Conservation (phyloP, 495 filamentous ascomycete genomes). For the Lasiosphaeria ovina region DNA sequence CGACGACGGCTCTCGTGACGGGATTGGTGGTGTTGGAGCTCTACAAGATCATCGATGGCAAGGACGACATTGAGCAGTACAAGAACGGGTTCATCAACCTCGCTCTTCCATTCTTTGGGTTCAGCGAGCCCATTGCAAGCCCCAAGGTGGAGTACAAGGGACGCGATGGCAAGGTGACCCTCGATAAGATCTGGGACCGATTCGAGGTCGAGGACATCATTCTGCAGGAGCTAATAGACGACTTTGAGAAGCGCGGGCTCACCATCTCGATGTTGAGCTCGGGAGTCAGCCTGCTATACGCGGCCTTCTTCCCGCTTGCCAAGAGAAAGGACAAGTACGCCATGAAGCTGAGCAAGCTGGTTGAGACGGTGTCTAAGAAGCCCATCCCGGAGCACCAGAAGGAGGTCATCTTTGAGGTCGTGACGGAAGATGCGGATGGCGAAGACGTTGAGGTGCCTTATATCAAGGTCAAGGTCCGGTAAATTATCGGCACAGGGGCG, state of each 20-base stretch:
- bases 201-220: conserved; percentile 90
- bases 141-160: conserved; percentile 87
- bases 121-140: conserved; percentile 91
- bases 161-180: conserved; percentile 69
- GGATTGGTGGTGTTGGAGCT: conserved; percentile 90
- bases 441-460: conserved; percentile 98
- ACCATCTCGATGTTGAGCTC: conserved; percentile 91
- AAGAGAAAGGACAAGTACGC: conserved; percentile 75
- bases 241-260: conserved; percentile 78
- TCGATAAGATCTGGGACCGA: conserved; percentile 97
- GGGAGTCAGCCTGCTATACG: conserved; percentile 93
- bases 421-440: conserved; percentile 81
- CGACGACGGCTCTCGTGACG: conserved; percentile 92
- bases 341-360: conserved; percentile 74
- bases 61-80: conserved; percentile 92
- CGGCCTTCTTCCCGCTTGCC: conserved; percentile 83
- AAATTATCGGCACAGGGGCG: conserved; percentile 8
- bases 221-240: conserved; percentile 74
- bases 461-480: conserved; percentile 75
- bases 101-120: conserved; percentile 94
- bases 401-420: conserved; percentile 95
- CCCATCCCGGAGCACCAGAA: conserved; percentile 85
- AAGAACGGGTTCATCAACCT: conserved; percentile 99
- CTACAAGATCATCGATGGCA: conserved; percentile 95
- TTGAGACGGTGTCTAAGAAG: conserved; percentile 89